A percentile compares a stretch with the other conserved stretches of the same genome.
phyloP scores from a whole-genome alignment of 1,284 basidiomycete species.

The Melampsora americana region DNA sequence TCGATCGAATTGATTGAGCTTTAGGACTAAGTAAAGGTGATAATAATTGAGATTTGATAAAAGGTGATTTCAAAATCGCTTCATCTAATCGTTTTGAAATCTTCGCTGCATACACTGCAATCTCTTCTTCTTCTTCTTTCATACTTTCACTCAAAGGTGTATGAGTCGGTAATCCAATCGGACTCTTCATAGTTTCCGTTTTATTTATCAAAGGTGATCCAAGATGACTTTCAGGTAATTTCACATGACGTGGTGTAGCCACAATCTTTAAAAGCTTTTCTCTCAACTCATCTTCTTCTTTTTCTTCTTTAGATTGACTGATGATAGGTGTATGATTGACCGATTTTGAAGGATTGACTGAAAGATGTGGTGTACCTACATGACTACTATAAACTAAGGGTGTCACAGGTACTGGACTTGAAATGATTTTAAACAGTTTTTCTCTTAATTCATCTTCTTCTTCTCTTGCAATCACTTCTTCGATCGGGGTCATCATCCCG shows the following conservation, averaged over 20 bases:
- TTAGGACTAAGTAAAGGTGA: neutral
- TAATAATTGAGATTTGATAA: neutral
- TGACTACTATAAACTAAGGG: slow-evolving; percentile 4
- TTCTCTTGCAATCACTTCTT: too few relatives aligned
- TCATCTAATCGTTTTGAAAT: slow-evolving; percentile 17
- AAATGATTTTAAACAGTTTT: slow-evolving; percentile 23
- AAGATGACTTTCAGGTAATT: neutral
- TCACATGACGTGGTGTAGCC: too few relatives aligned
- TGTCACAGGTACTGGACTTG: neutral
- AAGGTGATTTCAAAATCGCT: slow-evolving; percentile 33
- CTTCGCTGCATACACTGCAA: slow-evolving; percentile 7
- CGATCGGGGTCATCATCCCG: too few relatives aligned
- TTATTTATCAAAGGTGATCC: too few relatives aligned
- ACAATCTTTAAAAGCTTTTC: too few relatives aligned
- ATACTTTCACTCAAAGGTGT: too few relatives aligned
- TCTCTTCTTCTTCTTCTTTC: neutral
- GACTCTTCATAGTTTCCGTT: too few relatives aligned
- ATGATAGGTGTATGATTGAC: neutral
- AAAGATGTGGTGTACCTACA: slow-evolving; percentile 4
- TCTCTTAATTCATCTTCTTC: slow-evolving; percentile 25
- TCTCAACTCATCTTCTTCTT: too few relatives aligned
- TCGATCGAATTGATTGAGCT: too few relatives aligned
- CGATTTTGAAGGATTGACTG: too few relatives aligned
- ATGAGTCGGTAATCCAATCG: too few relatives aligned
- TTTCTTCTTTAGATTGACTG: too few relatives aligned